These are phyloP conservation scores for Alternaria burnsii DNA, from an alignment of 2,329 filamentous ascomycete species.

Conservation along the genomic window DNA sequence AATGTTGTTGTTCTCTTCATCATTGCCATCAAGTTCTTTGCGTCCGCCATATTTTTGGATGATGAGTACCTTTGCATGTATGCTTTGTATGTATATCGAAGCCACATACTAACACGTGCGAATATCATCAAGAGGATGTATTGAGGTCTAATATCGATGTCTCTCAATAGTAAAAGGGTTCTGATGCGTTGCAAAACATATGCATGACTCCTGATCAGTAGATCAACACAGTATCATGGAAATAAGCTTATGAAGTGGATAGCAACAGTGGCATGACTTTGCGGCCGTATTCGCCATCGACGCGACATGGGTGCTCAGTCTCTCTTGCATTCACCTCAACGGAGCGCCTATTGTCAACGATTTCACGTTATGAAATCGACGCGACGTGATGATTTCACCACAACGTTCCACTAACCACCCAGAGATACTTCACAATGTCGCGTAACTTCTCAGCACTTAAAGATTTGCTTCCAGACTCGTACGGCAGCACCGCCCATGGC, in stretches of 20 bases:
- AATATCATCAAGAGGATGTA: too few species aligned
- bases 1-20: not conserved
- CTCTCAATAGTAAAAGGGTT: too few species aligned
- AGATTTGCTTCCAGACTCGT: not conserved
- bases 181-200: not conserved
- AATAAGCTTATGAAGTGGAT: not conserved
- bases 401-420: not conserved
- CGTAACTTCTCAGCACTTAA: not conserved
- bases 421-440: not conserved
- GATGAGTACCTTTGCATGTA: not conserved
- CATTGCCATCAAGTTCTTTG: not conserved
- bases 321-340: not conserved
- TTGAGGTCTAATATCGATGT: too few species aligned
- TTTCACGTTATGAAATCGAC: not conserved
- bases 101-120: too few species aligned
- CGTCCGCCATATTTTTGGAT: not conserved
- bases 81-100: not conserved
- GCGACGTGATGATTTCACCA: not conserved
- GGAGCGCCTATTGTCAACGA: not conserved
- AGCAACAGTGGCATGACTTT: not conserved
- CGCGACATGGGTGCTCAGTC: not conserved
- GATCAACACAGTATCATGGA: not conserved
- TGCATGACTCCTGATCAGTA: not conserved
- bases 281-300: not conserved
- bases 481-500: not conserved